These are phyloP conservation scores for Ophiostoma tasmaniense DNA, from an alignment of 2,329 filamentous ascomycete genomes.

Conservation along the genomic window DNA sequence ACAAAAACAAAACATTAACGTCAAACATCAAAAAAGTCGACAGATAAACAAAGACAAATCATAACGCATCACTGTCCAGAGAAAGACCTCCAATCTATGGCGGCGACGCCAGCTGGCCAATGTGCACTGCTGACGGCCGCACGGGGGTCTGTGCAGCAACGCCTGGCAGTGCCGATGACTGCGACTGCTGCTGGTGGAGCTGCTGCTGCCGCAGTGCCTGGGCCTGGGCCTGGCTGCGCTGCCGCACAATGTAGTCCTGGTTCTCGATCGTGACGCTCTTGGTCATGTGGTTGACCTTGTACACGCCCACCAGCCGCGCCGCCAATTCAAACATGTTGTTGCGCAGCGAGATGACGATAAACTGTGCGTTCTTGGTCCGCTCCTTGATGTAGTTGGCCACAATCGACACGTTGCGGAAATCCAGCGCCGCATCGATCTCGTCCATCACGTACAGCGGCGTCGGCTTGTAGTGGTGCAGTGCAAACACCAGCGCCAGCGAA, in stretches of 20 bases:
- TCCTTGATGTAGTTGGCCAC: conserved; percentile 99
- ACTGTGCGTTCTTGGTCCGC: conserved; percentile 96
- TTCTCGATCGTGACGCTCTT: conserved; percentile 89
- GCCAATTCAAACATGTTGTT: conserved; percentile 99
- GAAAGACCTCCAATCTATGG: conserved; percentile 11
- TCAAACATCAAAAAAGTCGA: neutral
- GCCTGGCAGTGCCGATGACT: neutral
- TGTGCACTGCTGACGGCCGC: conserved; percentile 12
- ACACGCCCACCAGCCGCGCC: conserved; percentile 88
- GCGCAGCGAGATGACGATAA: conserved; percentile 92
- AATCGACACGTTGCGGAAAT: conserved; percentile 97
- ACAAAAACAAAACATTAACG: neutral
- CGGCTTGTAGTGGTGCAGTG: conserved; percentile 93
- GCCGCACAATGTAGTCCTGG: conserved; percentile 58
- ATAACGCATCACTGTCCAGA: neutral
- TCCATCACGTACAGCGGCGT: conserved; percentile 99
- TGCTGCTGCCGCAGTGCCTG: conserved; percentile 16
- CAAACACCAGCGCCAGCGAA: conserved; percentile 91
- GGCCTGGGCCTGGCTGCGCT: conserved; percentile 26
- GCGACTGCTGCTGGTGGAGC: conserved; percentile 24
- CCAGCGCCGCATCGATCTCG: conserved; percentile 94
- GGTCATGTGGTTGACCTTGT: conserved; percentile 99
- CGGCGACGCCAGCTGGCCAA: conserved; percentile 18
- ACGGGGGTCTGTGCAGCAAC: neutral
- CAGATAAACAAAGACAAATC: neutral